Evolutionary conservation across 306 rosid genomes (phyloP).

Genomic region (Astragalus glycyphyllos): DNA sequence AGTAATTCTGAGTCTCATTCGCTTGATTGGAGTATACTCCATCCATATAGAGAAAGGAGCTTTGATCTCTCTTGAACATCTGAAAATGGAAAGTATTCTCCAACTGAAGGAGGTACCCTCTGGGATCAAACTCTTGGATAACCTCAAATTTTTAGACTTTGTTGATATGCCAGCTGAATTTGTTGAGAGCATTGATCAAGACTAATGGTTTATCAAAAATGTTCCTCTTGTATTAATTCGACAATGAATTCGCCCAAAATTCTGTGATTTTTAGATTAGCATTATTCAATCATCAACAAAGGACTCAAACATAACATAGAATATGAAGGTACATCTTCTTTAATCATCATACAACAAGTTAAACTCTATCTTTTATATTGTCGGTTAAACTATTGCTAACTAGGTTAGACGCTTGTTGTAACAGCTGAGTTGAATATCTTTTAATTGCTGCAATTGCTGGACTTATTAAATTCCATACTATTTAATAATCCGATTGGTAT

Average conservation of each 20-base stretch:
- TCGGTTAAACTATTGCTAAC: too few relatives aligned
- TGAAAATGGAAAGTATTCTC: not conserved
- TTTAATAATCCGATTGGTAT: too few relatives aligned
- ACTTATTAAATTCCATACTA: too few relatives aligned
- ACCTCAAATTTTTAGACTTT: not conserved
- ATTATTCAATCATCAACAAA: not conserved
- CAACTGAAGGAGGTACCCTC: not conserved
- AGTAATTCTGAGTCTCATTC: not conserved
- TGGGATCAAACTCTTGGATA: not conserved
- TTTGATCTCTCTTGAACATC: not conserved
- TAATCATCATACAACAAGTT: not conserved
- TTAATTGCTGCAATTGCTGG: too few relatives aligned
- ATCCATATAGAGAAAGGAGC: not conserved
- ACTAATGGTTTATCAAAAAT: conserved; percentile 3
- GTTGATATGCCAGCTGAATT: conserved; percentile 4
- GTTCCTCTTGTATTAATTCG: not conserved
- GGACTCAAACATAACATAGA: not conserved
- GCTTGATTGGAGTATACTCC: not conserved
- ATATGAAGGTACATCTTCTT: not conserved
- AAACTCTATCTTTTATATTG: too few relatives aligned
- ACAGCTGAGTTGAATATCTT: too few relatives aligned
- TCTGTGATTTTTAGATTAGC: not conserved
- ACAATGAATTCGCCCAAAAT: not conserved
- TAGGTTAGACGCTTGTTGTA: too few relatives aligned
- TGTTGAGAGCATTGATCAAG: not conserved